phyloP scores from a whole-genome alignment of 352 stramenopile species.

The Globisporangium acanthophoron region DNA sequence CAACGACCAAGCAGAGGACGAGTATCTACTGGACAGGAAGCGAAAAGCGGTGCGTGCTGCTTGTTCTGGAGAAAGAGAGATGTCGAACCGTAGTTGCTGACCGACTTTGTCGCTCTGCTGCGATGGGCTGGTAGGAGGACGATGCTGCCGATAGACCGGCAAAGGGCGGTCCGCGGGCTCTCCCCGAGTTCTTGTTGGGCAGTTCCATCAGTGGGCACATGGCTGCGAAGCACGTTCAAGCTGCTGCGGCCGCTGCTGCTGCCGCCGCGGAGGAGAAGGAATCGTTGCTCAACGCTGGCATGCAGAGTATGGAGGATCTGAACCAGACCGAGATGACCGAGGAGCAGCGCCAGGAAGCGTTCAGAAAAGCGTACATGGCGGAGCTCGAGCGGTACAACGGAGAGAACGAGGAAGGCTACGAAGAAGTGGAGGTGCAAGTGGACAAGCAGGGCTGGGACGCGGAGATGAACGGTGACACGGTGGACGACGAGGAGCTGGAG shows the following conservation, averaged over 20 bases:
- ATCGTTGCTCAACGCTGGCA: slow-evolving; percentile 21
- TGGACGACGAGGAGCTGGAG: slow-evolving; percentile 75
- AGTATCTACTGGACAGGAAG: slow-evolving; percentile 75
- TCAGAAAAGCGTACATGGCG: slow-evolving; percentile 76
- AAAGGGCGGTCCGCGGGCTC: slow-evolving; percentile 42
- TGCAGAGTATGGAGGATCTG: slow-evolving; percentile 52
- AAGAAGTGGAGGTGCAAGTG: slow-evolving; percentile 76
- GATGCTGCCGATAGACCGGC: slow-evolving; percentile 42
- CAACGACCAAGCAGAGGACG: slow-evolving; percentile 67
- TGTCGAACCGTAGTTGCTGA: not conserved
- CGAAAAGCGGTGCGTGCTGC: slow-evolving; percentile 39
- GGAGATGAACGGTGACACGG: slow-evolving; percentile 68
- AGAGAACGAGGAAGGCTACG: slow-evolving; percentile 58
- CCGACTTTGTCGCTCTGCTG: not conserved
- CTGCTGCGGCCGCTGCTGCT: slow-evolving; percentile 18
- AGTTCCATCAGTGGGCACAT: slow-evolving; percentile 87
- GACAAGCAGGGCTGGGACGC: slow-evolving; percentile 82
- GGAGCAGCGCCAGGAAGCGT: slow-evolving; percentile 76
- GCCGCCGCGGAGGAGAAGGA: slow-evolving; percentile 25
- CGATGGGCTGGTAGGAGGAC: slow-evolving; percentile 28
- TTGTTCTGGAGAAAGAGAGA: not conserved
- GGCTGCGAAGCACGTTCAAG: slow-evolving; percentile 72
- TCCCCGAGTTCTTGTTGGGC: slow-evolving; percentile 77
- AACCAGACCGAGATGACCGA: slow-evolving; percentile 72
- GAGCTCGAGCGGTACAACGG: slow-evolving; percentile 85